A percentile compares a stretch with the other conserved stretches of the same genome.
These are phyloP conservation scores for Achaetomium macrosporum DNA, from an alignment of 2,329 filamentous ascomycete genomes.

Conservation along the genomic window DNA sequence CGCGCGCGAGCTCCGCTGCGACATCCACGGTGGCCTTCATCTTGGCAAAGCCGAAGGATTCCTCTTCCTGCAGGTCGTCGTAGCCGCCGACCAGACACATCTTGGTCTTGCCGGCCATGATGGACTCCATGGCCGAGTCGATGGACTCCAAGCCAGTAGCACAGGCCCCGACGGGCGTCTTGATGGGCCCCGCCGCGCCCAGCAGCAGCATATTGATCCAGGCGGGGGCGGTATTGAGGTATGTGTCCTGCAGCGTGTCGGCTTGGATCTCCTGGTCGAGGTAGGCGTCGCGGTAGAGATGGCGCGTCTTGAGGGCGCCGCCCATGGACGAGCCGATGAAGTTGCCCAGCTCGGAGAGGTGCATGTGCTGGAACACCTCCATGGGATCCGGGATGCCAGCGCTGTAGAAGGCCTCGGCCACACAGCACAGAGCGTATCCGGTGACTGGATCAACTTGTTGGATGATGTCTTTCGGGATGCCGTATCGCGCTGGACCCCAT, in stretches of 20 bases:
- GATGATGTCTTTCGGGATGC: slow-evolving; percentile 33
- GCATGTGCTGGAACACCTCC: slow-evolving; percentile 32
- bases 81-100: slow-evolving; percentile 31
- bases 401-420: slow-evolving; percentile 30
- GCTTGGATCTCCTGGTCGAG: slow-evolving; percentile 29
- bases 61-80: slow-evolving; percentile 31
- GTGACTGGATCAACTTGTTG: slow-evolving; percentile 31
- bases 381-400: slow-evolving; percentile 30
- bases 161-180: slow-evolving; percentile 34
- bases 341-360: slow-evolving; percentile 33
- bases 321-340: slow-evolving; percentile 31
- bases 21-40: slow-evolving; percentile 34
- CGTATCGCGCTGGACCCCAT: slow-evolving; percentile 32
- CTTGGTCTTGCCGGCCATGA: slow-evolving; percentile 29
- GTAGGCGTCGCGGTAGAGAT: slow-evolving; percentile 29
- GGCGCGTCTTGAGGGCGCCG: slow-evolving; percentile 23
- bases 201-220: slow-evolving; percentile 41
- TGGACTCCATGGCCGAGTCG: slow-evolving; percentile 31
- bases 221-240: slow-evolving; percentile 31
- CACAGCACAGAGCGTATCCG: slow-evolving; percentile 29
- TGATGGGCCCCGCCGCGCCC: slow-evolving; percentile 30
- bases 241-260: slow-evolving; percentile 33
- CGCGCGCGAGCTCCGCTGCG: slow-evolving; percentile 26
- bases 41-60: slow-evolving; percentile 29
- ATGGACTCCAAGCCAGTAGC: slow-evolving; percentile 34